Conservation (phyloP, 495 filamentous ascomycete genomes). For the Tuber umbilicatum region DNA sequence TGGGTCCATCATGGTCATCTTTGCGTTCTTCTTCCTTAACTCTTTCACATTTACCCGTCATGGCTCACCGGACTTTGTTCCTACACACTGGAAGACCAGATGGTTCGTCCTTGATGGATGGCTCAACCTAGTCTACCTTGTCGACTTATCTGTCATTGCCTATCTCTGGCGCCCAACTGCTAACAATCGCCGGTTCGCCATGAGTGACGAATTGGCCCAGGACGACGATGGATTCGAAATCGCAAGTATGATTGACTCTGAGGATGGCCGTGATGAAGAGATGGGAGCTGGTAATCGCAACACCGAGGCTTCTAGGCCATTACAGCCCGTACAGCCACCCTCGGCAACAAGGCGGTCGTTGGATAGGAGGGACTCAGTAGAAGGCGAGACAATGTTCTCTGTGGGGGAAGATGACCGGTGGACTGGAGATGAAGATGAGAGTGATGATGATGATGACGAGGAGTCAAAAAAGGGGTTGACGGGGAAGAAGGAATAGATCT, state of each 20-base stretch:
- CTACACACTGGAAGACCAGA: conserved; percentile 87
- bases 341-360: conserved; percentile 24
- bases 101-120: conserved; percentile 99
- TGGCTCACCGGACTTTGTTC: conserved; percentile 77
- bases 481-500: conserved; percentile 29
- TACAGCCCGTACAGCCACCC: conserved; percentile 19
- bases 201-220: conserved; percentile 98
- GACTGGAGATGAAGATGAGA: conserved; percentile 34
- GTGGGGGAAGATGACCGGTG: conserved; percentile 41
- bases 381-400: conserved; percentile 40
- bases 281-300: conserved; percentile 32
- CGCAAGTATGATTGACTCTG: conserved; percentile 68
- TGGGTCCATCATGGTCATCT: conserved; percentile 84
- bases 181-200: conserved; percentile 95
- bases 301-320: conserved; percentile 12
- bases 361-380: conserved; percentile 34
- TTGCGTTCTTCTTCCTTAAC: conserved; percentile 93
- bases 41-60: conserved; percentile 84
- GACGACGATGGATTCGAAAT: conserved; percentile 99
- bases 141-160: conserved; percentile 84
- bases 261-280: conserved; percentile 56
- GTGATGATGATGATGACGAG: conserved; percentile 22
- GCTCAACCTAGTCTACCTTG: conserved; percentile 93
- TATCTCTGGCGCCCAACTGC: conserved; percentile 95
- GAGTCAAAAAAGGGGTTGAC: conserved; percentile 35